Base-by-base conservation (phyloP, 768 basidiomycete species). In the Trametes coccinea region DNA sequence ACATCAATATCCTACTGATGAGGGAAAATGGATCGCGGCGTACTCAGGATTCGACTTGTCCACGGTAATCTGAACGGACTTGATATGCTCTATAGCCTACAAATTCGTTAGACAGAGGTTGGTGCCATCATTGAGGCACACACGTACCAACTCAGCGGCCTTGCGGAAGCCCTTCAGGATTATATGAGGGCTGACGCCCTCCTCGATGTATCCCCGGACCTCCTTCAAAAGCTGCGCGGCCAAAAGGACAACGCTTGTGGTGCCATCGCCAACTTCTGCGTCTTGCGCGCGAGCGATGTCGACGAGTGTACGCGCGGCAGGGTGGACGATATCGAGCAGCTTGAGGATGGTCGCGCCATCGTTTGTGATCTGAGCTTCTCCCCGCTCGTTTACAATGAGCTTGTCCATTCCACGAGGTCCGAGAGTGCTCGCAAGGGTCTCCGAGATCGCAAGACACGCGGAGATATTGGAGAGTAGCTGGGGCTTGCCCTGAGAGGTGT, bases 331-430 rank as follows among this genome's bases (percentile, higher is more conserved):
- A 66, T 99, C 97, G 63, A 99, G 84, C 62, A 99, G 82, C 76
- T 97, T 96, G 71, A 99, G 82, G 72, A 99, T 97, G 62, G 97
- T 99, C 39, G 97, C 97, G 60, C 97, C 97, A 84, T 99, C 97
- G 76, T 99, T 99, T 22, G 97, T 98, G 72, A 99, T 99, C 78
- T 97, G 96, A 8, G 97, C 94, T 62, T 95, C 90, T 52, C 97
- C 96, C 59, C 95, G 86, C 61, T 92, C 89, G 62, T 89, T 89
- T 2, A 98, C 96, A 67, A 97, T 97, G 47, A 98, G 81, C 74
- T 98, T 98, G 76, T 99, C 97, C 97, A 99, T 98, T 64, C 97
- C 97, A 61, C 97, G 82, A 7, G 97, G 97, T 13, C 97, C 97
- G n/a, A 99, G 86, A 34, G 97, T 98, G 58, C 85, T 94, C 22